Base-by-base conservation (phyloP, 495 filamentous ascomycete genomes). In the Hyaloscypha bicolor region DNA sequence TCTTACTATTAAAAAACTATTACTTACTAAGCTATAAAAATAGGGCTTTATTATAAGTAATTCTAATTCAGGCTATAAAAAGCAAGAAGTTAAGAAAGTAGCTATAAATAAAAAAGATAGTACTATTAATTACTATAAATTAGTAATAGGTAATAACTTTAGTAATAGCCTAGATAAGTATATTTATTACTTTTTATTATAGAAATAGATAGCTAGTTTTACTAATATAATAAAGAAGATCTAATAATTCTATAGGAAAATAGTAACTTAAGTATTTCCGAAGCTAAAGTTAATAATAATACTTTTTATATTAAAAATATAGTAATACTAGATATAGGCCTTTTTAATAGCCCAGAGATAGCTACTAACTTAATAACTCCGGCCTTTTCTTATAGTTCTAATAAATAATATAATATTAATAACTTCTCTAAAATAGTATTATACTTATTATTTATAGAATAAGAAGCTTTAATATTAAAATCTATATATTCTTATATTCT, bases 351-450 rank as follows among this genome's bases (percentile, higher is more conserved):
- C 53, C 42, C 32, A 55, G 62, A 65, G 39, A 65, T 53, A 21
- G 31, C 55, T 30, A 35, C 62, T 33, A 42, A 65, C 55, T 65
- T 55, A n/a, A 69, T 21, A 61, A 65, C 35, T 65, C 57, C 48
- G 30, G 59, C 60, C 64, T 37, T 16, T 65, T 2, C 62, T 52
- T 25, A 3, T 31, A 66, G 51, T 70, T 30, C 37, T 53, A 33
- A 70, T 68, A 33, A 25, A 35, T 68, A 32, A 64, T 60, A 71
- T 45, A 55, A 71, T 68, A 71, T 71, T 68, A 52, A 71, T 71
- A 33, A 71, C 69, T 64, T 64, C 42, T 63, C 37, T 35, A 52
- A 66, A 63, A 63, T 21, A 29, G 55, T 42, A 42, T 19, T 31
- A 52, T 56, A 53, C 64, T 65, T 69, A 37, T 52, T 33, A 45